Base-by-base conservation (phyloP, 2,329 filamentous ascomycete genomes). In the Fusarium siculi region DNA sequence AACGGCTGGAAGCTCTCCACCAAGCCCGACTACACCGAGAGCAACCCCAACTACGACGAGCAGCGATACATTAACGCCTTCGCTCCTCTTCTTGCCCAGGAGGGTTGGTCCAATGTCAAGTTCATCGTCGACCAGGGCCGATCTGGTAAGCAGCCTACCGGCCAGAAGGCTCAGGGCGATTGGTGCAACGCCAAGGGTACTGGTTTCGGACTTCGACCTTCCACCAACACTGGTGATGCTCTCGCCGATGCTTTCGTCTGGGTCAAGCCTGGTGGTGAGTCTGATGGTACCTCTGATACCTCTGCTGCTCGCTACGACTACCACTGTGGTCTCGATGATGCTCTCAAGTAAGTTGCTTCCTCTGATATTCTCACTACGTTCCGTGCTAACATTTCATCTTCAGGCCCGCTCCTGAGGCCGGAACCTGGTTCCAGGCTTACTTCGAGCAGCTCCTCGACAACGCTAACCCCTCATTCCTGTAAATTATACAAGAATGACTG, bases 211-310 rank as follows among this genome's bases (percentile, higher is more conserved):
- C 81, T 81, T n/a, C 87, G 89, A n/a, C 90, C 90, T 4, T 88
- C 87, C 7, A 85, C 89, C n/a, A 83, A 88, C 77, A 93, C 91
- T 14, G 89, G 88, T 19, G 85, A 90, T 70, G 78, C 81, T 4
- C 82, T 91, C 23, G 84, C 87, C 39, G 91, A 93, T 79, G 90
- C 91, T 44, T 91, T 93, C 73, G 91, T 92, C 64, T 93, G 91
- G 91, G 84, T 92, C 74, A 93, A 93, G 86, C 91, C 91, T 9
- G 91, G 91, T 72, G 86, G 87, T 68, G 87, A 88, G 79, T 93
- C 83, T 49, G 85, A 87, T 71, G 85, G 85, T 70, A 86, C 85
- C 42, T 86, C 84, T 40, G 81, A 89, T 76, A 83, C 81, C 43
- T 81, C 75, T 39, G 84, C 89, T 15, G 72, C 81, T 25, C 86